Conservation (phyloP, 73 alveolate genomes). For the Vitrella brassicaformis region DNA sequence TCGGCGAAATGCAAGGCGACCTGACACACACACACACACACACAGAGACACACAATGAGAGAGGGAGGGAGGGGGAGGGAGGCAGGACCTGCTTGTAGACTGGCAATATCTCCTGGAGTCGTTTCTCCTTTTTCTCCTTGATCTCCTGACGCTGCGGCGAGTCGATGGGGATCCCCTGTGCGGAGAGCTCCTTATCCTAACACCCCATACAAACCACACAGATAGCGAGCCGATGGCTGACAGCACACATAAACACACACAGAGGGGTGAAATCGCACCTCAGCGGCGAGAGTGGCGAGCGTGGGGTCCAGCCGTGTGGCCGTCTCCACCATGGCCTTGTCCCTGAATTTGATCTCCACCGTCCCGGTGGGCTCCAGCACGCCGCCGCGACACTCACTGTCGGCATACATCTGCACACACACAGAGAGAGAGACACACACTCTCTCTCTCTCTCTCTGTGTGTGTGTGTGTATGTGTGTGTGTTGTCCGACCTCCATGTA, state of each 20-base stretch:
- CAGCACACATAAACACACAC: not conserved
- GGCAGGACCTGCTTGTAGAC: not conserved
- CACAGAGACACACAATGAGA: not conserved
- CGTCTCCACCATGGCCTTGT: not conserved
- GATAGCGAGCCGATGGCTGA: too few relatives aligned
- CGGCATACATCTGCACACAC: slow-evolving; percentile 22
- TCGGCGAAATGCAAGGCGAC: not conserved
- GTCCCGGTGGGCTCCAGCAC: slow-evolving; percentile 25
- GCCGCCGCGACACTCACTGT: slow-evolving; percentile 28
- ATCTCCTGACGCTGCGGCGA: not conserved
- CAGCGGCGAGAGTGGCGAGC: not conserved
- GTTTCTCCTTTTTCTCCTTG: not conserved
- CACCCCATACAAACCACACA: too few relatives aligned
- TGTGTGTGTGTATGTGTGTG: not conserved
- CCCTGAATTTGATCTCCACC: slow-evolving; percentile 1
- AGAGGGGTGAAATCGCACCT: not conserved
- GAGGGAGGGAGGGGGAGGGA: not conserved
- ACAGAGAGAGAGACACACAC: not conserved
- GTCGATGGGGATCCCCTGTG: not conserved
- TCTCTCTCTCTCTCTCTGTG: not conserved
- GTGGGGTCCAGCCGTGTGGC: not conserved
- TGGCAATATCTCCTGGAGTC: not conserved
- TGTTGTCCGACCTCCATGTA: slow-evolving; percentile 14
- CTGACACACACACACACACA: not conserved
- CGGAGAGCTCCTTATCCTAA: not conserved